Conservation (phyloP, 208 protist genomes). For the Tetramitus jugosus region DNA sequence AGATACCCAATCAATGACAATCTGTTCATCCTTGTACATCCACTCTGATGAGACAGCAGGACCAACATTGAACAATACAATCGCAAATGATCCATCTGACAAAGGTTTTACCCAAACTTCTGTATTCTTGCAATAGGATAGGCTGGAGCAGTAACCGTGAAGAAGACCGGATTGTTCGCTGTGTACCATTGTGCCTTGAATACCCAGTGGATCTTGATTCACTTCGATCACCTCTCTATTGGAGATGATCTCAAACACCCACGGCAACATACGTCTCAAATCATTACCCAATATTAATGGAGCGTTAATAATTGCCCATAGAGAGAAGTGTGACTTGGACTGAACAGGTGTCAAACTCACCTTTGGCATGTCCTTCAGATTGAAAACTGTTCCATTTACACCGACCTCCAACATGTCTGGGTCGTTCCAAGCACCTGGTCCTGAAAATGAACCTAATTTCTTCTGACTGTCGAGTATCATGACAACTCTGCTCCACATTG, state of each 20-base stretch:
- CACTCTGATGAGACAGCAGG: not conserved
- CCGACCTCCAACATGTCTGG: conserved; percentile 31
- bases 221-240: conserved; percentile 33
- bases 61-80: not conserved
- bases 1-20: not conserved
- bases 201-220: conserved; percentile 27
- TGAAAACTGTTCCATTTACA: not conserved
- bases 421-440: conserved; percentile 25
- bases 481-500: not conserved
- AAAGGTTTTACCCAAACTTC: not conserved
- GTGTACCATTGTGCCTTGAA: not conserved
- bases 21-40: not conserved
- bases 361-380: not conserved
- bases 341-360: not conserved
- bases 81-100: not conserved
- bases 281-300: conserved; percentile 27
- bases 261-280: not conserved
- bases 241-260: conserved; percentile 14
- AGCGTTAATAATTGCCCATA: conserved; percentile 23
- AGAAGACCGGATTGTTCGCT: too few species aligned
- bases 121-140: not conserved
- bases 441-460: not conserved
- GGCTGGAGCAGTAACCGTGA: not conserved
- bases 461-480: not conserved
- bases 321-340: conserved; percentile 26